These are phyloP conservation scores for Polytrichum commune DNA, from an alignment of 225 moss, liverwort and hornwort genomes.

Conservation along the genomic window DNA sequence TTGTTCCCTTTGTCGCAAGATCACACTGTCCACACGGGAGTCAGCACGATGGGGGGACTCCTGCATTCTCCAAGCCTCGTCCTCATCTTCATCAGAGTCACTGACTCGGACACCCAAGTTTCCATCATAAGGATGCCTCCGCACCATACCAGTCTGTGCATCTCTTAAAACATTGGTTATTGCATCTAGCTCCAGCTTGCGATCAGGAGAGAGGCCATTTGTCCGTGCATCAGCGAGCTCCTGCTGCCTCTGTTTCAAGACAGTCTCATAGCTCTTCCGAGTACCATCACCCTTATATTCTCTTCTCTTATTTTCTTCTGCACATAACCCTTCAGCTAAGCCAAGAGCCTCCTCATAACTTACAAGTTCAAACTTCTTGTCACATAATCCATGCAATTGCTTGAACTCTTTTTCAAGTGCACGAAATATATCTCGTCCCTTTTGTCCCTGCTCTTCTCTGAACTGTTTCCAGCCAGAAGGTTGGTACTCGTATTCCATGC, in stretches of 20 bases:
- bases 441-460: conserved; percentile 36
- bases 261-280: conserved; percentile 25
- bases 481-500: conserved; percentile 28
- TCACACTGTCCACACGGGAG: conserved; percentile 28
- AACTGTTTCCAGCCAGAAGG: conserved; percentile 42
- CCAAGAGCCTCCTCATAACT: conserved; percentile 36
- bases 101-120: conserved; percentile 25
- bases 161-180: conserved; percentile 34
- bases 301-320: conserved; percentile 35
- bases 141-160: conserved; percentile 21
- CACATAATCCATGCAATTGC: conserved; percentile 21
- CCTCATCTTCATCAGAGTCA: conserved; percentile 40
- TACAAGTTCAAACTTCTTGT: conserved; percentile 36
- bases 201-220: conserved; percentile 18
- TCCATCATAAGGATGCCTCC: conserved; percentile 27
- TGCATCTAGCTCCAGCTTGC: conserved; percentile 30
- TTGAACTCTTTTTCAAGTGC: conserved; percentile 32
- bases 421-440: conserved; percentile 23
- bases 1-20: conserved; percentile 29
- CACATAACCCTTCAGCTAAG: conserved; percentile 30
- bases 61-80: conserved; percentile 36
- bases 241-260: conserved; percentile 34
- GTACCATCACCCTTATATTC: conserved; percentile 21
- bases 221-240: conserved; percentile 14
- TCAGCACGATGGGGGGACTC: conserved; percentile 28